These are phyloP conservation scores for Pinus albicaulis DNA, from an alignment of 75 land plant genomes.

Conservation along the genomic window DNA sequence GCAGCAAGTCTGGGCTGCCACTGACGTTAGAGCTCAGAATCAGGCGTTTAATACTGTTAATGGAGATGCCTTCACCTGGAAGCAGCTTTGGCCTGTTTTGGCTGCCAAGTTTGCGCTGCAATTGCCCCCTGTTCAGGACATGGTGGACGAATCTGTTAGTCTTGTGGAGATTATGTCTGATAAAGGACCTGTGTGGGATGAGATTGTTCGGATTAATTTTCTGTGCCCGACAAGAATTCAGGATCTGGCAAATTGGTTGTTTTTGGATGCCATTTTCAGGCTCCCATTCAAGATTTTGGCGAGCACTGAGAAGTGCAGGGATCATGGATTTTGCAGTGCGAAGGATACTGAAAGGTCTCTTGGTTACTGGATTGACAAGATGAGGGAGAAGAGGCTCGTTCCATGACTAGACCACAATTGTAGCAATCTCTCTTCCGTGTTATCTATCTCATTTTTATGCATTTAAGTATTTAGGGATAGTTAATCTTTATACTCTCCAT, in stretches of 20 bases:
- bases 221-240: slow-evolving; percentile 30
- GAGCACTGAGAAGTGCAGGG: slow-evolving; percentile 28
- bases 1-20: slow-evolving; percentile 79
- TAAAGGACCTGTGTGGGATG: slow-evolving; percentile 46
- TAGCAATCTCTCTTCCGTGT: too few relatives aligned
- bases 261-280: slow-evolving; percentile 45
- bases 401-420: slow-evolving; percentile 20
- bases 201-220: slow-evolving; percentile 34
- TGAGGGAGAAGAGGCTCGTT: slow-evolving; percentile 41
- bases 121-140: background rate
- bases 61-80: slow-evolving; percentile 45
- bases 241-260: slow-evolving; percentile 58
- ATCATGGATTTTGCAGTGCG: slow-evolving; percentile 29
- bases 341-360: slow-evolving; percentile 27
- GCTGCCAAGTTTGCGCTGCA: slow-evolving; percentile 34
- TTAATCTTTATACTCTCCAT: too few relatives aligned
- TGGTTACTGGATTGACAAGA: slow-evolving; percentile 48
- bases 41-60: slow-evolving; percentile 53
- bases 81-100: slow-evolving; percentile 51
- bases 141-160: slow-evolving; percentile 5
- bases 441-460: too few relatives aligned
- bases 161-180: slow-evolving; percentile 30
- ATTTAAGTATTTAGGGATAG: too few relatives aligned
- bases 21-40: slow-evolving; percentile 6
- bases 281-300: slow-evolving; percentile 34